Evolutionary conservation across 768 basidiomycete species (phyloP).

Genomic region (Suillus alpinus): DNA sequence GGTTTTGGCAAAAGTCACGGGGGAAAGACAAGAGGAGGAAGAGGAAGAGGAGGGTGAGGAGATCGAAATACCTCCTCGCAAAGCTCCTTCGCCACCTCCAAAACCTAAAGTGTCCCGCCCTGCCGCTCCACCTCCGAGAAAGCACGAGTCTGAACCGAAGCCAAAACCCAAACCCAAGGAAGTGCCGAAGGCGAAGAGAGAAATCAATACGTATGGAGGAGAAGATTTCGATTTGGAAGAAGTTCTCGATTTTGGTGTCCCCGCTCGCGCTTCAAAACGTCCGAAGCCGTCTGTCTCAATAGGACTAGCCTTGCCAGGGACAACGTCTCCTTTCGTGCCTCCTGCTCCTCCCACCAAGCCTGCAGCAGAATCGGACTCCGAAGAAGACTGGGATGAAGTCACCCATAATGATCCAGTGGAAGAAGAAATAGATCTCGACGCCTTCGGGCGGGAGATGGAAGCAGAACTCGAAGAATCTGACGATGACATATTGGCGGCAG

Average conservation of each 20-base stretch:
- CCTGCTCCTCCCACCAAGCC: constrained; percentile 29
- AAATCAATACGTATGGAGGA: constrained; percentile 14
- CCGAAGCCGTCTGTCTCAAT: constrained; percentile 25
- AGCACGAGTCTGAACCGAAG: constrained; percentile 20
- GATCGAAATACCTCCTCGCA: constrained; percentile 18
- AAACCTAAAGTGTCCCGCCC: constrained; percentile 32
- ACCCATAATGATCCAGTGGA: constrained; percentile 15
- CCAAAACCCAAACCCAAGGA: constrained; percentile 27
- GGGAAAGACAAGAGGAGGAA: constrained; percentile 32
- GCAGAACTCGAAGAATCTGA: constrained; percentile 37
- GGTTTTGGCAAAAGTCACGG: constrained; percentile 30
- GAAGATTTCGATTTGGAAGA: constrained; percentile 40
- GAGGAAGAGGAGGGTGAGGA: constrained; percentile 33
- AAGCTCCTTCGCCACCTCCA: constrained; percentile 24
- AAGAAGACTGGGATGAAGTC: constrained; percentile 55
- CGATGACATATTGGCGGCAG: constrained; percentile 51
- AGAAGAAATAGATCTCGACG: constrained; percentile 35
- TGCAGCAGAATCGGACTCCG: constrained; percentile 39
- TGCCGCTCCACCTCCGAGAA: constrained; percentile 23
- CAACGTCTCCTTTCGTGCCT: constrained; percentile 26
- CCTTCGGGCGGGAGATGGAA: constrained; percentile 35
- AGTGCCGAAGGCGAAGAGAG: constrained; percentile 19
- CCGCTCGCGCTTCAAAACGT: constrained; percentile 39
- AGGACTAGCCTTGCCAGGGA: constrained; percentile 40
- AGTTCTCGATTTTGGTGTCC: constrained; percentile 46